phyloP scores from a whole-genome alignment of 2,329 filamentous ascomycete species.

The Cercospora sojina region DNA sequence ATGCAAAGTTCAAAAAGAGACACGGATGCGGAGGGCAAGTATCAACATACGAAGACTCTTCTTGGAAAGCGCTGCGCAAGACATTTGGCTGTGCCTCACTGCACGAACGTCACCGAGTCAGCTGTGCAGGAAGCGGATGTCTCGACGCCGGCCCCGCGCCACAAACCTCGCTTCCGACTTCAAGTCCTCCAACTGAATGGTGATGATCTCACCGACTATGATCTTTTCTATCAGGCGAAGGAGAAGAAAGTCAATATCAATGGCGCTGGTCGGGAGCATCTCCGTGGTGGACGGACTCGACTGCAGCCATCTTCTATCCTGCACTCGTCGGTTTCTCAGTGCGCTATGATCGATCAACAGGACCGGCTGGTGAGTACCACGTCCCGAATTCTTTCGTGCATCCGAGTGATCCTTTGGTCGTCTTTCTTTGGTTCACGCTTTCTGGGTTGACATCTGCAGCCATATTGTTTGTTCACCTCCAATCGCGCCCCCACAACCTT shows the following conservation, averaged over 20 bases:
- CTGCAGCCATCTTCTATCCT: background rate
- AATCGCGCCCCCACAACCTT: background rate
- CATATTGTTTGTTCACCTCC: background rate
- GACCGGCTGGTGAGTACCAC: background rate
- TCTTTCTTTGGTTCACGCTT: background rate
- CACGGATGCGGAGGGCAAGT: background rate
- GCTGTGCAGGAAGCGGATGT: conserved; percentile 3
- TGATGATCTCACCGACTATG: background rate
- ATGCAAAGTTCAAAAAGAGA: background rate
- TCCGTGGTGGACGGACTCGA: background rate
- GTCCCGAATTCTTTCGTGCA: background rate
- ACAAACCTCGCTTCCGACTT: background rate
- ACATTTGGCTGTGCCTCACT: background rate
- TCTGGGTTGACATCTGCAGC: background rate
- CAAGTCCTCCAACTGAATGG: background rate
- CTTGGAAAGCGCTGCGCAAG: conserved; percentile 6
- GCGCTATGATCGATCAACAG: background rate
- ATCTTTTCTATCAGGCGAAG: background rate
- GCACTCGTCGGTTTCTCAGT: background rate
- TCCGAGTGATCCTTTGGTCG: background rate
- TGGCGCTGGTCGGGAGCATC: background rate
- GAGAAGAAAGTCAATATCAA: background rate
- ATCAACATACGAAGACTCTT: background rate
- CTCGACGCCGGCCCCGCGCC: background rate
- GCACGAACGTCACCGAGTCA: conserved; percentile 3